Base-by-base conservation (phyloP, 768 basidiomycete species). In the Cyathus striatus region DNA sequence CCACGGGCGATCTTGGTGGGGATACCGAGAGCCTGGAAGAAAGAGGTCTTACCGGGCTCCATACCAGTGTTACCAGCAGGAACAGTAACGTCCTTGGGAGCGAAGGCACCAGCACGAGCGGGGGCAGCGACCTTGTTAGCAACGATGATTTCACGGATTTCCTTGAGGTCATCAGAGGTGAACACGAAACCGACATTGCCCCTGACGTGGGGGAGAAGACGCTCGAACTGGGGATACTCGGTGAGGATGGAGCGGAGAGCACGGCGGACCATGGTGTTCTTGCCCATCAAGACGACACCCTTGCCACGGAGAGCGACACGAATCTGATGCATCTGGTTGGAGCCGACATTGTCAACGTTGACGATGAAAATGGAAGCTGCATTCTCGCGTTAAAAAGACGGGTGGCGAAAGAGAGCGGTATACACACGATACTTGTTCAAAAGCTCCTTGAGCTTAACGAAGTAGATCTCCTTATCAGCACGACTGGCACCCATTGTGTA, bases 251-350 rank as follows among this genome's bases (percentile, higher is more conserved):
- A 76, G 51, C 96, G 92, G 49, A 99, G 79, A 48, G 93, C 96
- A 58, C 96, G 91, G 73, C 96, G 90, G 58, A 99, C 94, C 95
- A 98, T 97, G 63, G 96, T 99, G 84, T 99, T 99, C 76, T 99
- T 99, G 63, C 96, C 96, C 96, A 99, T 99, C 57, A 99, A 70
- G 53, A 99, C 93, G 47, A 93, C 72, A 74, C 90, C 96, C 66
- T 90, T 92, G 60, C 93, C 92, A 57, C 96, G 91, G 67, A 99
- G 91, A 40, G 94, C 76, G 42, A 84, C 86, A 76, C 89, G 92
- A 52, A 95, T 94, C 66, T 95, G 92, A 61, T 96, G 93, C 87
- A 97, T 94, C 73, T 99, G 96, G 78, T 97, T 96, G 48, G 94
- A 97, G 45, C 93, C 90, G 63, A 99, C 96, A 73, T 98, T 99